A percentile compares a stretch with the other conserved stretches of the same genome.
Evolutionary conservation across 495 filamentous ascomycete genomes (phyloP).

Genomic region (Penicillium turbatum): DNA sequence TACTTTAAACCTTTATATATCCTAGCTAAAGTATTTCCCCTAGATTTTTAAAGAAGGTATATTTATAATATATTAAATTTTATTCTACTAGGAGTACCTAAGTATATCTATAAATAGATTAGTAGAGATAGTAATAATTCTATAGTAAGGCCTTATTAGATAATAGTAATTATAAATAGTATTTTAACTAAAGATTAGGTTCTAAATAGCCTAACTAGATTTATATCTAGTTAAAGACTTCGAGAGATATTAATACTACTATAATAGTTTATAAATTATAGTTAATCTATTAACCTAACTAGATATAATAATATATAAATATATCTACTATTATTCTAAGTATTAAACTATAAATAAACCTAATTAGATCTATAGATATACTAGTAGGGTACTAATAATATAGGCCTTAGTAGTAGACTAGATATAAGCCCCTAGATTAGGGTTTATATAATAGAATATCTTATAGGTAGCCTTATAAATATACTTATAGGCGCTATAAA

Average conservation of each 20-base stretch:
- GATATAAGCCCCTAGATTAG: constrained; percentile 41
- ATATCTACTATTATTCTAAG: not conserved
- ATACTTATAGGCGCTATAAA: constrained; percentile 44
- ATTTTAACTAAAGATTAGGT: too few relatives aligned
- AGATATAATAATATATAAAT: not conserved
- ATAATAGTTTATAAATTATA: not conserved
- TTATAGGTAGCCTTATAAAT: constrained; percentile 57
- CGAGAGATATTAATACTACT: not conserved
- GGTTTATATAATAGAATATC: constrained; percentile 42
- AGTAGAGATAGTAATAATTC: too few relatives aligned
- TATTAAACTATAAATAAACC: not conserved
- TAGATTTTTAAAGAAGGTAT: too few relatives aligned
- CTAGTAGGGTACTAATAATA: constrained; percentile 17
- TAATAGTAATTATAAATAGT: too few relatives aligned
- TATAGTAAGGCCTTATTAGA: too few relatives aligned
- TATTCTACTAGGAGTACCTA: too few relatives aligned
- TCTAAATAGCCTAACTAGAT: not conserved
- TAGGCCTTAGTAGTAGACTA: constrained; percentile 41
- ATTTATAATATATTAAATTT: too few relatives aligned
- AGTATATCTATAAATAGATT: too few relatives aligned
- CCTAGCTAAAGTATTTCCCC: too few relatives aligned
- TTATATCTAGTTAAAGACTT: not conserved
- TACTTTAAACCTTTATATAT: too few relatives aligned
- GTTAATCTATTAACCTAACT: not conserved
- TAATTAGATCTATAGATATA: constrained; percentile 25